These are phyloP conservation scores for Penicillium sp. DNA, from an alignment of 2,329 filamentous ascomycete genomes.

Conservation along the genomic window DNA sequence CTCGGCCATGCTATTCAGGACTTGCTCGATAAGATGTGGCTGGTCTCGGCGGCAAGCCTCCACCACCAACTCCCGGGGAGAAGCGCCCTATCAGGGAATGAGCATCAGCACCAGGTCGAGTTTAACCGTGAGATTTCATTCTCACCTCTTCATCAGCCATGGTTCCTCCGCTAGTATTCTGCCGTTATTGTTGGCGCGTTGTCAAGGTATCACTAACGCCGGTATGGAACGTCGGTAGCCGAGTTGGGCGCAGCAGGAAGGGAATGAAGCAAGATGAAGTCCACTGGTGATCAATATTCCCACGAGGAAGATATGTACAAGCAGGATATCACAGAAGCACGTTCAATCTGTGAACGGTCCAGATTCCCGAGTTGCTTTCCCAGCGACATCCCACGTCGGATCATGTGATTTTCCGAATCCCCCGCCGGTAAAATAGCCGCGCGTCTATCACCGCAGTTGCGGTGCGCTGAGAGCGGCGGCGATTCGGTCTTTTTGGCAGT, in stretches of 20 bases:
- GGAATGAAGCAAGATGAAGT: background rate
- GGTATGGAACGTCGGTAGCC: slow-evolving; percentile 8
- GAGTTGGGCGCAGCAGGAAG: slow-evolving; percentile 3
- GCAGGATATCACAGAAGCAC: background rate
- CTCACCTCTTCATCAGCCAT: slow-evolving; percentile 44
- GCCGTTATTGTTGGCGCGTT: slow-evolving; percentile 2
- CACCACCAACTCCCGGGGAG: slow-evolving; percentile 75
- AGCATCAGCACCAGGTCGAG: background rate
- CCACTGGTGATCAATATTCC: background rate
- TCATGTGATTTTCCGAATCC: slow-evolving; percentile 13
- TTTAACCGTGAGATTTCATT: background rate
- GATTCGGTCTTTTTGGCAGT: background rate
- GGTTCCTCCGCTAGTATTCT: slow-evolving; percentile 9
- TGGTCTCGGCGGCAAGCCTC: slow-evolving; percentile 94
- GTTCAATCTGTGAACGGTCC: slow-evolving; percentile 4
- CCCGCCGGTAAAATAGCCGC: slow-evolving; percentile 16
- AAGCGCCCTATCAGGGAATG: slow-evolving; percentile 69
- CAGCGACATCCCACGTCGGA: slow-evolving; percentile 19
- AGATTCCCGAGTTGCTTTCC: slow-evolving; percentile 11
- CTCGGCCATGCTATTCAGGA: slow-evolving; percentile 57
- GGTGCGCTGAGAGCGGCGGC: too few relatives aligned
- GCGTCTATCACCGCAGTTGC: slow-evolving; percentile 12
- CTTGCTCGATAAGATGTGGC: slow-evolving; percentile 70
- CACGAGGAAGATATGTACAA: slow-evolving; percentile 14
- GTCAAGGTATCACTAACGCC: slow-evolving; percentile 5